These are phyloP conservation scores for Boletus subparvulus DNA, from an alignment of 768 basidiomycete species.

Conservation along the genomic window DNA sequence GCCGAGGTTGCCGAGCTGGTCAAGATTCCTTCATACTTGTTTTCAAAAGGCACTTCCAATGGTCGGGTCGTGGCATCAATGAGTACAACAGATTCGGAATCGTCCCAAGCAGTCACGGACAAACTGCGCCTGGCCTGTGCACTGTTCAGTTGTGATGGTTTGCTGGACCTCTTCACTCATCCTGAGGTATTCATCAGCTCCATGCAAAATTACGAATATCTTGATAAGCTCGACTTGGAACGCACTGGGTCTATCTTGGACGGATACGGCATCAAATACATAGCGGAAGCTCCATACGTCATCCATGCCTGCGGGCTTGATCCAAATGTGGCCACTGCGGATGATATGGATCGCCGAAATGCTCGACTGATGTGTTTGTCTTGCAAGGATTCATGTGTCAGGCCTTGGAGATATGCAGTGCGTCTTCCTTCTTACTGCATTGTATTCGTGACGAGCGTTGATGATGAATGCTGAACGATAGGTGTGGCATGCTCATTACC, in stretches of 20 bases:
- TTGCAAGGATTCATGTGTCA: background rate
- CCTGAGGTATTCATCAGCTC: too few species aligned
- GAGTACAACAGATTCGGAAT: background rate
- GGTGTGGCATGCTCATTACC: constrained; percentile 3
- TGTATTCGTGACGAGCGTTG: background rate
- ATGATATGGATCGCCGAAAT: constrained; percentile 12
- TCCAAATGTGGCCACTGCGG: constrained; percentile 1
- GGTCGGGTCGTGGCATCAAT: background rate
- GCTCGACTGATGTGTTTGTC: constrained; percentile 4
- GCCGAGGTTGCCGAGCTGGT: too few species aligned
- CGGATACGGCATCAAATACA: background rate
- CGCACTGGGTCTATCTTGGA: background rate
- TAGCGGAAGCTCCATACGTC: background rate
- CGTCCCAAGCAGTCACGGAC: background rate
- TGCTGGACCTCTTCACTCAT: too few species aligned
- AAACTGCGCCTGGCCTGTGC: constrained; percentile 9
- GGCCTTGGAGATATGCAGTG: constrained; percentile 11
- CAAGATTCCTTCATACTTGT: too few species aligned
- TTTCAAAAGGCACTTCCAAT: background rate
- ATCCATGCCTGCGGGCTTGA: constrained; percentile 6
- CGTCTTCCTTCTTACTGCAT: background rate
- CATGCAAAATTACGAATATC: too few species aligned
- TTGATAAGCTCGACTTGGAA: background rate
- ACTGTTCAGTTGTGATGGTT: too few species aligned
- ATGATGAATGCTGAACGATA: background rate